Evolutionary conservation across 345 rosid genomes (phyloP), one percentile per base, ranked within the genome.

Genomic region (Anastatica hierochuntica): DNA sequence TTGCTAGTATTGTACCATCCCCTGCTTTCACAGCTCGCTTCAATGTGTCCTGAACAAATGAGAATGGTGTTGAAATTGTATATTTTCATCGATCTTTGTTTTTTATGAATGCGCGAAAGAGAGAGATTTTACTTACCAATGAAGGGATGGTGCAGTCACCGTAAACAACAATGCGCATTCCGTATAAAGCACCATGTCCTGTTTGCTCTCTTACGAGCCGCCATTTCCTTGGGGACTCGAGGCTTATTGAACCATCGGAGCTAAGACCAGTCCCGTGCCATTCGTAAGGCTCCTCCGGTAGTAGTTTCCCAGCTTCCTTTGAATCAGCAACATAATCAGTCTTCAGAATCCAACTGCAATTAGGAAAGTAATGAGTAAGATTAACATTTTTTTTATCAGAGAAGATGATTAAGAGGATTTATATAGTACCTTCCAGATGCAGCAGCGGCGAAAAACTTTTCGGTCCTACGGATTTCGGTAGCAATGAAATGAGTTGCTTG

Each of bases 21-120:
- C 95, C 99, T 13, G 99, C 89, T 75, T 94, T 88, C 75, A 88
- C 82, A 2, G 63, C 94, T 10, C 97, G 85, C 77, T 94, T 94
- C 69, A 94, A 54, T 3, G 97, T 94, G 56, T 94, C 99, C 99
- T 94, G 84, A 13, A 6, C 33, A 29, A 8, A 8, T 4, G 8
- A 29, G 33, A 29, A 8, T 3, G 9, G 6, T 7, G 6, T 3
- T 24, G 33, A 29, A 29, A 6, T 29, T 2, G 9, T 8, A 29
- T 29, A n/a, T n/a, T n/a, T n/a, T n/a, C n/a, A n/a, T n/a, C n/a
- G n/a, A n/a, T n/a, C n/a, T 29, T 2, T 8, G 6, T 1, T 29
- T 4, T 6, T 29, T 6, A 29, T 6, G 33, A 29, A 29, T 29
- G 8, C 2, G 33, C 7, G 10, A 6, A 29, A 8, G 42, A 56